Percentiles rank a stretch among this genome's conserved stretches.
Evolutionary conservation across 768 basidiomycete genomes (phyloP).

Genomic region (Nidula microcarpa): DNA sequence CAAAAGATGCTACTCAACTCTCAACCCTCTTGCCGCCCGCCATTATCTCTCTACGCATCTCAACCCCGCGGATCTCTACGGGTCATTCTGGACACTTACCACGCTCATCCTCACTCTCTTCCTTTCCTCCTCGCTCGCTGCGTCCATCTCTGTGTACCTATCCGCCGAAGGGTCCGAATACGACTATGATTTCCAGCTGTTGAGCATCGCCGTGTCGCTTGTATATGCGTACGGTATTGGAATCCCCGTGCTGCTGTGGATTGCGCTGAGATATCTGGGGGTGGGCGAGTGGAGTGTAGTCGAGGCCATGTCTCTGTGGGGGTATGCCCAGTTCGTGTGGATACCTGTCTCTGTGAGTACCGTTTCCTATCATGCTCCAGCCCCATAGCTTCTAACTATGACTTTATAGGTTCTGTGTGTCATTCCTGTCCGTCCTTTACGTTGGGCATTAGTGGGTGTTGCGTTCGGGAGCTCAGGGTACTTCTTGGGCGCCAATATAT

Average conservation of each 20-base stretch:
- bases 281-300: conserved; percentile 88
- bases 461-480: conserved; percentile 82
- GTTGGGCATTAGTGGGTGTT: conserved; percentile 74
- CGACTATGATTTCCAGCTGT: conserved; percentile 83
- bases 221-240: conserved; percentile 88
- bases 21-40: conserved; percentile 63
- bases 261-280: conserved; percentile 78
- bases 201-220: conserved; percentile 78
- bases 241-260: conserved; percentile 82
- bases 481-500: conserved; percentile 83
- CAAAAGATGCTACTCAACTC: conserved; percentile 70
- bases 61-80: conserved; percentile 74
- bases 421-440: conserved; percentile 75
- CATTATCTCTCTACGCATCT: conserved; percentile 63
- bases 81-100: conserved; percentile 97
- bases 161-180: conserved; percentile 53
- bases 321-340: conserved; percentile 83
- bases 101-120: conserved; percentile 93
- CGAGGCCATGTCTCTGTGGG: conserved; percentile 80
- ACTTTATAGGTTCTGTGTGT: conserved; percentile 70
- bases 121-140: conserved; percentile 88
- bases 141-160: conserved; percentile 85
- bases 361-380: too few species aligned
- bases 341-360: conserved; percentile 75
- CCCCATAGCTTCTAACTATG: too few species aligned